Percentiles rank a stretch among this genome's conserved stretches.
phyloP scores from a whole-genome alignment of 2,329 filamentous ascomycete species.

The Ceratocystis diversiconidia region DNA sequence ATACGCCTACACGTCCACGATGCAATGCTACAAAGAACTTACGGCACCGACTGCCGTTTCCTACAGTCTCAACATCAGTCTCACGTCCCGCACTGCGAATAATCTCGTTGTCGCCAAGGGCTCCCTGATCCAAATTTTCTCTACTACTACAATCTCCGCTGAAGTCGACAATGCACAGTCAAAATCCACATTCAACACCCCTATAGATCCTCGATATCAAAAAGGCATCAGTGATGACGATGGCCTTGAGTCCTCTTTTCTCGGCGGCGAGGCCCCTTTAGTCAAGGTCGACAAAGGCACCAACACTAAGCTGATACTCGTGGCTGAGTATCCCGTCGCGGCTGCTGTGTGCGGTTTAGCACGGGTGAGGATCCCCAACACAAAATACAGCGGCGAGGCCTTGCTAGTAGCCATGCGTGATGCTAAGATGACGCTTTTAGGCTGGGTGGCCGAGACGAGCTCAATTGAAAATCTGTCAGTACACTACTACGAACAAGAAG shows the following conservation, averaged over 20 bases:
- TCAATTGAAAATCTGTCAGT: conserved; percentile 80
- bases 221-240: conserved; percentile 44
- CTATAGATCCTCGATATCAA: conserved; percentile 31
- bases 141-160: conserved; percentile 50
- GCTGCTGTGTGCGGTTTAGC: conserved; percentile 75
- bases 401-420: conserved; percentile 75
- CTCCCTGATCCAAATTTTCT: conserved; percentile 84
- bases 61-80: conserved; percentile 66
- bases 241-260: conserved; percentile 51
- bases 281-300: conserved; percentile 48
- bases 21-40: conserved; percentile 98
- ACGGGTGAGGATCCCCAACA: conserved; percentile 56
- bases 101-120: conserved; percentile 88
- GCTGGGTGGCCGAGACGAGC: conserved; percentile 77
- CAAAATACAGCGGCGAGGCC: conserved; percentile 68
- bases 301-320: conserved; percentile 65
- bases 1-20: conserved; percentile 27
- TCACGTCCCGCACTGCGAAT: conserved; percentile 58
- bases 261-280: conserved; percentile 47
- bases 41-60: conserved; percentile 88
- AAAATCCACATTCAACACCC: conserved; percentile 23
- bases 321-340: conserved; percentile 70
- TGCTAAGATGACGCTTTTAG: conserved; percentile 81
- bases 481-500: conserved; percentile 95
- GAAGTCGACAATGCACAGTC: conserved; percentile 40